Base-by-base conservation (phyloP, 1,284 basidiomycete species). In the Cerioporus squamosus region DNA sequence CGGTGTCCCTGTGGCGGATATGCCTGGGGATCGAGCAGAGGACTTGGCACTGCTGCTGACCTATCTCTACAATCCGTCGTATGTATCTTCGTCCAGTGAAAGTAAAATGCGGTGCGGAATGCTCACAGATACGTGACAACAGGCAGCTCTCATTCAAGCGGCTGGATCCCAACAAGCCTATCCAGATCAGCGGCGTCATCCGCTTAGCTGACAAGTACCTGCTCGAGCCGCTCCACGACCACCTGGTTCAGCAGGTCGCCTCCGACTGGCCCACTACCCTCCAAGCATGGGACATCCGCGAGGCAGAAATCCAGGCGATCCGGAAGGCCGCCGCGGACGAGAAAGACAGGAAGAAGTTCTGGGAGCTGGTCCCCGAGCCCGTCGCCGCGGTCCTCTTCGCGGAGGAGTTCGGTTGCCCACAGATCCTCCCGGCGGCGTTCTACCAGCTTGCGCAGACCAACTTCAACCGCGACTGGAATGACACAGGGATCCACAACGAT, bases 131-230 rank as follows among this genome's bases (percentile, higher is more conserved):
- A 29, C 29, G 15, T 17, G 1, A 10, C 33, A 36, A 17, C 33
- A 36, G 33, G 3, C 14, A 17, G 33, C 33, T 36, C 14, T 15
- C 52, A 2, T 57, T 55, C 53, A 59, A 57, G 49, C 60, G 60
- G 22, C 52, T 62, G 20, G 57, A 67, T 48, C 60, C 66, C 14
- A 52, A 59, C 42, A 63, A 57, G 2, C 58, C 62, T 29, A 26
- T 58, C 22, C 44, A 72, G 14, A 69, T 89, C 31, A 75, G 83
- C 3, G 79, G 81, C 20, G 80, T 86, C 24, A 77, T 88, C 6
- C 83, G 86, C n/a, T 72, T 90, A 1, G 85, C 87, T 1, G 79
- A 81, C 24, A 89, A 89, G 70, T 90, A 90, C 67, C 75, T 87
- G 50, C 79, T 86, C 46, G 81, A 84, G 43, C 76, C 80, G 44